phyloP scores from a whole-genome alignment of 139 green algal species.

The Ostreobium quekettii region DNA sequence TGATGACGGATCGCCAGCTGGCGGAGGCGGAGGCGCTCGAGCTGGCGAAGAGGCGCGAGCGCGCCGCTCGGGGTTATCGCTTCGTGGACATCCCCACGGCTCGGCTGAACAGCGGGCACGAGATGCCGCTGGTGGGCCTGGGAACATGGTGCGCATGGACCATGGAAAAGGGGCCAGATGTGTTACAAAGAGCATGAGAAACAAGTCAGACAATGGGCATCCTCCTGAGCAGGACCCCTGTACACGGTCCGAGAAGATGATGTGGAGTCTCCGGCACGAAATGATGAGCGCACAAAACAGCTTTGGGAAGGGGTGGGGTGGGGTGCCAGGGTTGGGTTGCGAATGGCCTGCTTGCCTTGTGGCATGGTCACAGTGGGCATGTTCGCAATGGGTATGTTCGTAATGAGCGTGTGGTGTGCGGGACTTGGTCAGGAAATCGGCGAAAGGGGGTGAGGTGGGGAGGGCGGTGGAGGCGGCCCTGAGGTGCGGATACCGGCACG shows the following conservation, averaged over 20 bases:
- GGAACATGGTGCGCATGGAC: conserved; percentile 42
- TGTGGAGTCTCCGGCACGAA: not conserved
- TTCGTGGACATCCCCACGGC: not conserved
- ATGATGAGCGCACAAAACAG: not conserved
- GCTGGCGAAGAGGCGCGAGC: not conserved
- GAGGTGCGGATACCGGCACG: conserved; percentile 49
- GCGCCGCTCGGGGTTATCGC: not conserved
- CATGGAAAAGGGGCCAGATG: no score
- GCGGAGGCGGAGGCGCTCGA: not conserved
- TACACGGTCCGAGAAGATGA: not conserved
- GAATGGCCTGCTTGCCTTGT: not conserved
- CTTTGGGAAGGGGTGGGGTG: not conserved
- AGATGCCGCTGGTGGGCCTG: conserved; percentile 50
- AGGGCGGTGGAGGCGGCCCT: conserved; percentile 40
- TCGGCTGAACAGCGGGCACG: conserved; percentile 32
- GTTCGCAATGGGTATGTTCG: no score
- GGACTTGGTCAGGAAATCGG: conserved; percentile 26
- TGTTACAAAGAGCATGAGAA: no score
- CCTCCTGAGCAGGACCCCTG: no score
- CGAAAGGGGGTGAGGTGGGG: conserved; percentile 31
- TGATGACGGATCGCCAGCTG: not conserved
- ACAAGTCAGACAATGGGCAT: no score
- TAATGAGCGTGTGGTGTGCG: not conserved
- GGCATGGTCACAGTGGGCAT: not conserved
- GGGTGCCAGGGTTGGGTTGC: not conserved